Conservation (phyloP, 1,284 basidiomycete genomes). For the Leccinum subspadiceum region DNA sequence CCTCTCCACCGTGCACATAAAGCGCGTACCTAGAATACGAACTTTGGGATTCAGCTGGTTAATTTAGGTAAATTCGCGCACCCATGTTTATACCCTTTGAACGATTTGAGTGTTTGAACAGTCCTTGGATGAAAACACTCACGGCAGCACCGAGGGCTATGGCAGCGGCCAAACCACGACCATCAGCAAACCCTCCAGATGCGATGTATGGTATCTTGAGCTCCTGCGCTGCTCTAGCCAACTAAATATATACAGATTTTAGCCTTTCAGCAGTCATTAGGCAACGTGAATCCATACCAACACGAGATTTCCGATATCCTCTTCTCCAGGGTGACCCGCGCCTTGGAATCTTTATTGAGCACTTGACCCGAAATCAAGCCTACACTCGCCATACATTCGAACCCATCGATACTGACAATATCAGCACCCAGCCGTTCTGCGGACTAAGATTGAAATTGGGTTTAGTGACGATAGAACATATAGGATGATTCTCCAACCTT, state of each 20-base stretch:
- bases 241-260: constrained; percentile 38
- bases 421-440: constrained; percentile 64
- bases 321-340: constrained; percentile 93
- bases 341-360: constrained; percentile 40
- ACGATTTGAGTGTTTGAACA: neutral
- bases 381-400: constrained; percentile 62
- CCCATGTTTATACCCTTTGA: constrained; percentile 83
- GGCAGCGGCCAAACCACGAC: constrained; percentile 78
- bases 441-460: constrained; percentile 42
- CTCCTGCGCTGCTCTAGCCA: constrained; percentile 86
- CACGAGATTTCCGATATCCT: constrained; percentile 91
- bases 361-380: neutral
- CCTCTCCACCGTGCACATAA: constrained; percentile 83
- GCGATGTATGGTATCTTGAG: constrained; percentile 86
- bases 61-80: constrained; percentile 28
- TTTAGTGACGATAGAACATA: neutral
- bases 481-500: constrained; percentile 46
- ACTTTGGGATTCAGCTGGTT: neutral
- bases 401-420: constrained; percentile 84
- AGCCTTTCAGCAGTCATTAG: neutral
- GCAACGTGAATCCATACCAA: constrained; percentile 50
- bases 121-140: constrained; percentile 33
- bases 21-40: constrained; percentile 63
- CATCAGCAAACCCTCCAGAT: constrained; percentile 84
- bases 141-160: constrained; percentile 82